Evolutionary conservation across 306 rosid genomes (phyloP).

Genomic region (Casuarina equisetifolia): DNA sequence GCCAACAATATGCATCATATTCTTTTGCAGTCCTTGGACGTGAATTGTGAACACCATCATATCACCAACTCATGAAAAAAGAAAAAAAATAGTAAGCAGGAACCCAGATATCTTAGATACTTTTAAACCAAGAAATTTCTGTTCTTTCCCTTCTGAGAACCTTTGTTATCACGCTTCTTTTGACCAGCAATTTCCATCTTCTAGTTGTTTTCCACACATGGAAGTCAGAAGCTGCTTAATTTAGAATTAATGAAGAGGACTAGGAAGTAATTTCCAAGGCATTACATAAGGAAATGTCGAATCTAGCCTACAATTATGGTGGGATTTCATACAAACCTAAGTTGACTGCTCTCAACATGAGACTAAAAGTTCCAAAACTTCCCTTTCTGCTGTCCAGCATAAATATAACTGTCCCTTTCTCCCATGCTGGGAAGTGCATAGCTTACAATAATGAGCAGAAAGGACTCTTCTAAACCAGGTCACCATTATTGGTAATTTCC

Average conservation of each 20-base stretch:
- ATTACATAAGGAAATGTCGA: not conserved
- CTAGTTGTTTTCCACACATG: not conserved
- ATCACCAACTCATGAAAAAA: not conserved
- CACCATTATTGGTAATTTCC: not conserved
- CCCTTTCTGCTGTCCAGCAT: not conserved
- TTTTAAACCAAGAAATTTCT: not conserved
- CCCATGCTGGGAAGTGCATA: not conserved
- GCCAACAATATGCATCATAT: not conserved
- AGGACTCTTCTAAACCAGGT: not conserved
- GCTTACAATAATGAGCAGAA: not conserved
- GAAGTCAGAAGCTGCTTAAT: conserved; percentile 1
- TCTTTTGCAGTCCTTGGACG: not conserved
- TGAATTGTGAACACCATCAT: not conserved
- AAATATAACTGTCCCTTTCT: not conserved
- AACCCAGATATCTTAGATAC: not conserved
- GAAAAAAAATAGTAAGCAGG: not conserved
- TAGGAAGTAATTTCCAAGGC: not conserved
- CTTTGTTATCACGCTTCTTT: not conserved
- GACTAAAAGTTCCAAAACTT: not conserved
- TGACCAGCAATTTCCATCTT: not conserved
- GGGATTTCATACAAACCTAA: not conserved
- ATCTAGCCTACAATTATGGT: not conserved
- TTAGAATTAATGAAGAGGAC: not conserved
- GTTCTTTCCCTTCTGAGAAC: not conserved
- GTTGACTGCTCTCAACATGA: not conserved